These are phyloP conservation scores for Penicillium argentinense DNA, from an alignment of 495 filamentous ascomycete species.

Conservation along the genomic window DNA sequence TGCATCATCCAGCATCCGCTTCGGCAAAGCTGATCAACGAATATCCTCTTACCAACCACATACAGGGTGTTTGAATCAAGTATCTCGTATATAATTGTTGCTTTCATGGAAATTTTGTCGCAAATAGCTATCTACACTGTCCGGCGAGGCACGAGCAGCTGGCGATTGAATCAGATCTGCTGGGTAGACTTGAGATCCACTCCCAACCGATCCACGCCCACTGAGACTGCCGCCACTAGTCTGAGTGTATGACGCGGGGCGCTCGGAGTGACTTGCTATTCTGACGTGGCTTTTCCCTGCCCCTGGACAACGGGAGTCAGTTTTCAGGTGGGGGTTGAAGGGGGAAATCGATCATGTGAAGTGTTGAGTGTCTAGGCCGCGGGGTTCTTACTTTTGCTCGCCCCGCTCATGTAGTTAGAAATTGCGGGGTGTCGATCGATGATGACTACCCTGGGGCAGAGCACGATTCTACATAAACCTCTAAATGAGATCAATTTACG, in stretches of 20 bases:
- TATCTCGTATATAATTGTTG: no score
- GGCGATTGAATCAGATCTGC: background rate
- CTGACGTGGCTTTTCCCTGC: slow-evolving; percentile 1
- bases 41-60: no score
- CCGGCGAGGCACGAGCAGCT: no score
- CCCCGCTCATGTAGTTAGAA: background rate
- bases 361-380: background rate
- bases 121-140: no score
- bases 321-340: no score
- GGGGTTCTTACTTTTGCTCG: background rate
- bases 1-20: slow-evolving; percentile 24
- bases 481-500: no score
- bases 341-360: background rate
- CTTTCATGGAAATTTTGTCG: no score
- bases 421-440: slow-evolving; percentile 10
- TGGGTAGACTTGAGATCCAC: slow-evolving; percentile 7
- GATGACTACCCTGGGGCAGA: background rate
- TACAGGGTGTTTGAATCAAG: no score
- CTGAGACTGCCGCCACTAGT: slow-evolving; percentile 3
- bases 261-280: background rate
- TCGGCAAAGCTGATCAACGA: no score
- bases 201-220: slow-evolving; percentile 7
- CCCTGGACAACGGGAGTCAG: background rate
- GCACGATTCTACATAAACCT: no score
- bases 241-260: slow-evolving; percentile 7